These are phyloP conservation scores for Rhodocollybia butyracea DNA, from an alignment of 768 basidiomycete genomes.

Conservation along the genomic window DNA sequence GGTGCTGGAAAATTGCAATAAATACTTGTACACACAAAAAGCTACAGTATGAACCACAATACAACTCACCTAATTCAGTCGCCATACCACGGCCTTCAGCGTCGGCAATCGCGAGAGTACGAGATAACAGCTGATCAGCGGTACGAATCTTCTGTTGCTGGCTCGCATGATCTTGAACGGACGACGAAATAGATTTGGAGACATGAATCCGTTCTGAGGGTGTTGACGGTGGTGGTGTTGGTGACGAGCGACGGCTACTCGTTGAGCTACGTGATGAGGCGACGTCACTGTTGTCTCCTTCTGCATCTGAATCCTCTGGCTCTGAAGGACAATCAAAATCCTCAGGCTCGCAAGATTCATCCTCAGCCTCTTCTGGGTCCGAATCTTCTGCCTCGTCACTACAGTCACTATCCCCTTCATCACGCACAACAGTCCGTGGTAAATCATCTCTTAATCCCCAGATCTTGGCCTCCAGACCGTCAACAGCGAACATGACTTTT, in stretches of 20 bases:
- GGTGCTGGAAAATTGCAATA: constrained; percentile 12
- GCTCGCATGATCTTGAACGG: constrained; percentile 17
- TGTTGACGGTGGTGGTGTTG: constrained; percentile 10
- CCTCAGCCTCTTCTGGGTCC: constrained; percentile 17
- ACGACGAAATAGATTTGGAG: constrained; percentile 2
- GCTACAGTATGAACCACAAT: not conserved
- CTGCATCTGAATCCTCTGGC: constrained; percentile 4
- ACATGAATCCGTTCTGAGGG: not conserved
- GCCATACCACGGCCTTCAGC: constrained; percentile 28
- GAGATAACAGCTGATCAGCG: constrained; percentile 33
- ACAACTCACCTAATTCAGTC: constrained; percentile 31
- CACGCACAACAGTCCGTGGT: not conserved
- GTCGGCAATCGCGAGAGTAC: constrained; percentile 31
- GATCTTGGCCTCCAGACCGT: constrained; percentile 54
- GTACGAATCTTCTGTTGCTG: constrained; percentile 29
- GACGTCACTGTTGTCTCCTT: not conserved
- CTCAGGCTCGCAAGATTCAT: constrained; percentile 7
- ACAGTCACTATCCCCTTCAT: constrained; percentile 14
- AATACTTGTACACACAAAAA: not conserved
- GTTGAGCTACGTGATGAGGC: not conserved
- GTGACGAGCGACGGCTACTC: constrained; percentile 13
- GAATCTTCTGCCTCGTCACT: constrained; percentile 17
- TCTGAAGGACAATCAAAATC: not conserved
- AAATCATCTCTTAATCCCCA: constrained; percentile 35
- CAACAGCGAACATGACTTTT: constrained; percentile 57